These are phyloP conservation scores for Botryotinia narcissicola DNA, from an alignment of 2,329 filamentous ascomycete genomes.

Conservation along the genomic window DNA sequence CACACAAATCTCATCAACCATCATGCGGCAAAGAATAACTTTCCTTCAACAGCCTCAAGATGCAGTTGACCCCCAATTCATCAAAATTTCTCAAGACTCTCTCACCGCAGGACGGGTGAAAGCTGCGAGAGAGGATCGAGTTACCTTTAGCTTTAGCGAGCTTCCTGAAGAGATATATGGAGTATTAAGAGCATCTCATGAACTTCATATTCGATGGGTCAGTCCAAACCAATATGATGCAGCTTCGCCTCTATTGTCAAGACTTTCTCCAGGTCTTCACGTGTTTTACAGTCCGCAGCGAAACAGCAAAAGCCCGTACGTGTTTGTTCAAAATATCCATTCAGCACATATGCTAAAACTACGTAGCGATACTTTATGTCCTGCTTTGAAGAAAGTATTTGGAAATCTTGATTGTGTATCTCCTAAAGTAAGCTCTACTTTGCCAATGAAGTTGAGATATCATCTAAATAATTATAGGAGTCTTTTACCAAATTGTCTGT, in stretches of 20 bases:
- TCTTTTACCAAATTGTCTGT: conserved; percentile 62
- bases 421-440: conserved; percentile 43
- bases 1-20: conserved; percentile 23
- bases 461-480: conserved; percentile 41
- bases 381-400: conserved; percentile 56
- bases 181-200: conserved; percentile 62
- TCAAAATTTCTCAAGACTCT: conserved; percentile 54
- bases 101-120: conserved; percentile 60
- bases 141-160: conserved; percentile 72
- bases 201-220: conserved; percentile 80
- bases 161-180: conserved; percentile 65
- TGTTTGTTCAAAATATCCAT: background rate
- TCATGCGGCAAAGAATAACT: conserved; percentile 77
- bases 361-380: conserved; percentile 53
- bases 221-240: conserved; percentile 55
- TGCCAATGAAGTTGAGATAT: background rate
- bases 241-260: conserved; percentile 69
- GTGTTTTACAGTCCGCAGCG: conserved; percentile 55
- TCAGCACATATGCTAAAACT: conserved; percentile 14
- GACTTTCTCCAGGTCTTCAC: conserved; percentile 78
- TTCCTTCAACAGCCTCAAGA: conserved; percentile 68
- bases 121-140: conserved; percentile 73
- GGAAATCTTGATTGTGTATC: conserved; percentile 55
- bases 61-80: conserved; percentile 60
- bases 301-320: conserved; percentile 23